These are phyloP conservation scores for Boletellus ananiceps DNA, from an alignment of 768 basidiomycete genomes.

Conservation along the genomic window DNA sequence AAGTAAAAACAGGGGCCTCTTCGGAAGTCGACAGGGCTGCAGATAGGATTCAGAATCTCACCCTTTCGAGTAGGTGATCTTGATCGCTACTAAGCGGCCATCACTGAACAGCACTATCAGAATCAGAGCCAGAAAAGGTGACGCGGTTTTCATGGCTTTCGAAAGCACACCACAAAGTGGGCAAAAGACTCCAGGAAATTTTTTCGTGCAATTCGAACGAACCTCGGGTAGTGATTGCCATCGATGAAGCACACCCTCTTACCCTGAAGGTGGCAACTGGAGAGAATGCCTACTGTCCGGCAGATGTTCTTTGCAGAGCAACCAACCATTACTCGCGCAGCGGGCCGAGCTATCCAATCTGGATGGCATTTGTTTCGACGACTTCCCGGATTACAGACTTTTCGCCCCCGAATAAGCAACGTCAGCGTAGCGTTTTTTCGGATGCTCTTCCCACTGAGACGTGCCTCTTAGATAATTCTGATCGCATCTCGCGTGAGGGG, in stretches of 20 bases:
- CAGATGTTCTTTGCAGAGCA: conserved; percentile 3
- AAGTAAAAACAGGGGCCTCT: no score
- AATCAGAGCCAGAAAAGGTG: no score
- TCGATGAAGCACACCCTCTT: conserved; percentile 13
- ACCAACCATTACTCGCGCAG: conserved; percentile 7
- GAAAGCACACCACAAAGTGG: not conserved
- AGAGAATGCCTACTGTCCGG: not conserved
- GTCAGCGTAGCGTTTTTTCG: not conserved
- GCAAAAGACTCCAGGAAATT: not conserved
- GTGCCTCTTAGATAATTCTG: conserved; percentile 6
- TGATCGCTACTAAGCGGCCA: no score
- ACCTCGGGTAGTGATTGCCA: conserved; percentile 14
- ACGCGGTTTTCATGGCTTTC: not conserved
- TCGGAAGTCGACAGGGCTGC: no score
- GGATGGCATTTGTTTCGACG: conserved; percentile 17
- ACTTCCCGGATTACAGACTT: conserved; percentile 9
- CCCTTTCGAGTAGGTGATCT: no score
- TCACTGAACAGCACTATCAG: no score
- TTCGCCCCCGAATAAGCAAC: not conserved
- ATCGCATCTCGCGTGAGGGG: not conserved
- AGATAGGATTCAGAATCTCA: no score
- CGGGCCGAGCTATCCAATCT: not conserved
- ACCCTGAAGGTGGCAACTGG: not conserved
- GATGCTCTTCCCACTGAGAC: no score
- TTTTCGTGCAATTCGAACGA: not conserved